Conservation (phyloP, 2,329 filamentous ascomycete species). For the Torrubiella hemipterigena region DNA sequence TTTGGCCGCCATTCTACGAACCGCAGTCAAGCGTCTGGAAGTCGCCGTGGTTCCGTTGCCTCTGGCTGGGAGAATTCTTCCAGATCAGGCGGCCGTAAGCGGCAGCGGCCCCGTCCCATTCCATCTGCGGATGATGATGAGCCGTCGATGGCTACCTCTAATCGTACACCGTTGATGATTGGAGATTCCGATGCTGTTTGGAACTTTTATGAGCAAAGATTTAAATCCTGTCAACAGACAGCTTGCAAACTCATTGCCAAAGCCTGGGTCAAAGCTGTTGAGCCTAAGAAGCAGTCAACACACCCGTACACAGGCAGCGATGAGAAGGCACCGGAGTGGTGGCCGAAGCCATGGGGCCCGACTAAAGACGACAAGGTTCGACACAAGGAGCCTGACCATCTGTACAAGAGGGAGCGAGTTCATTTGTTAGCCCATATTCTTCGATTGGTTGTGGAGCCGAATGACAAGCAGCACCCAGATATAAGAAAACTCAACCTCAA, state of each 20-base stretch:
- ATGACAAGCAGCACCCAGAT: slow-evolving; percentile 33
- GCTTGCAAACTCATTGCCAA: slow-evolving; percentile 64
- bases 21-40: slow-evolving; percentile 15
- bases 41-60: slow-evolving; percentile 19
- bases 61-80: slow-evolving; percentile 19
- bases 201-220: slow-evolving; percentile 47
- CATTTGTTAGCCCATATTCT: slow-evolving; percentile 48
- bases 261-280: slow-evolving; percentile 63
- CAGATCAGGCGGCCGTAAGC: slow-evolving; percentile 15
- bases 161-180: slow-evolving; percentile 36
- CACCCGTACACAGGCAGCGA: slow-evolving; percentile 60
- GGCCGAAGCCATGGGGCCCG: slow-evolving; percentile 44
- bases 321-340: slow-evolving; percentile 53
- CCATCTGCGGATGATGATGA: slow-evolving; percentile 27
- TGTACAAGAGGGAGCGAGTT: slow-evolving; percentile 52
- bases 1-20: slow-evolving; percentile 14
- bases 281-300: slow-evolving; percentile 66
- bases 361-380: slow-evolving; percentile 42
- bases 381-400: slow-evolving; percentile 64
- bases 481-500: slow-evolving; percentile 41
- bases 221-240: slow-evolving; percentile 57
- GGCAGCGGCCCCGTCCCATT: slow-evolving; percentile 23
- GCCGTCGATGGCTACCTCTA: slow-evolving; percentile 22
- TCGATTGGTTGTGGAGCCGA: slow-evolving; percentile 41
- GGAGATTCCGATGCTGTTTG: slow-evolving; percentile 41